Evolutionary conservation across 768 basidiomycete genomes (phyloP), one percentile per base, ranked within the genome.

Genomic region (Amanita thiersii): DNA sequence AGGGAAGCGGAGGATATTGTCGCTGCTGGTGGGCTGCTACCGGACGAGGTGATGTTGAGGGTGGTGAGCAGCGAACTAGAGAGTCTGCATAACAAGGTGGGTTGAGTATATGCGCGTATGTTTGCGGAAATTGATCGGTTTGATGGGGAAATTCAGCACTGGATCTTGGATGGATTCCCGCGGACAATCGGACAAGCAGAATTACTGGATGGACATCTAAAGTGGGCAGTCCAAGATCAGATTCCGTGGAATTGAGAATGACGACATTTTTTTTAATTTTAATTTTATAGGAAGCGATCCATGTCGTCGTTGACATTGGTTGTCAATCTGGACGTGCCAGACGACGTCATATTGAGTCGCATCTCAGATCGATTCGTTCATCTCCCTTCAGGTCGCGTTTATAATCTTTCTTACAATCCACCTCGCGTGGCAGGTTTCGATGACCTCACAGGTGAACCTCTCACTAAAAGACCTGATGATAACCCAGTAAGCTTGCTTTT

Each of bases 161-260:
- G 91, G 91, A 84, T 94, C 48, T 59, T 93, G 32, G 92, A 94
- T 50, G 92, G 92, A 20, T 93, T 94, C 54, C 92, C 92, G 39
- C 80, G 91, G 26, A 94, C 90, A 8, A 62, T 90, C 1, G 76
- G 70, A n/a, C 91, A 94, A 59, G 89, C 83, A 2, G 67, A 77
- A 56, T 67, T 90, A 33, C 70, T 94, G 6, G 85, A 93, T 61
- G 64, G 68, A 14, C 76, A 88, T 59, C 73, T 93, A 39, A 70
- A 71, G 84, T 85, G 49, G 28, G 75, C 59, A 30, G 24, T 26
- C 17, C 19, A 17, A 28, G 30, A 40, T 40, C 37, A 35, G 38
- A 33, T 28, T 19, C 26, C 40, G 19, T 26, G 37, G 19, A 9
- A 9, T 18, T 40, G 24, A 24, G 45, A 30, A 14, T 33, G 5